Base-by-base conservation (phyloP, 495 filamentous ascomycete genomes). In the Trichoderma virens region DNA sequence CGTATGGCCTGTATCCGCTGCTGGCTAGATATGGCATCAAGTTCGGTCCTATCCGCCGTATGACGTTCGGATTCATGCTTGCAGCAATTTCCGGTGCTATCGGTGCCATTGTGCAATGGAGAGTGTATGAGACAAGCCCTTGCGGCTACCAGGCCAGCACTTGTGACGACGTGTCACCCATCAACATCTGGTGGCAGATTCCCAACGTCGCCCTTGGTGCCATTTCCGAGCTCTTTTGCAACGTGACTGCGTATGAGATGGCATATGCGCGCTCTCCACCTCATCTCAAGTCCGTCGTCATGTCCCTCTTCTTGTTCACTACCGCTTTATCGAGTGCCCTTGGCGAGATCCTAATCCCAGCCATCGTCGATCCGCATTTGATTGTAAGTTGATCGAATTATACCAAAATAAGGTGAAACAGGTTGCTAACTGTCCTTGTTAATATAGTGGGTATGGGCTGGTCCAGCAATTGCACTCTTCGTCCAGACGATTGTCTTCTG, bases 21-120 rank as follows among this genome's bases (percentile, higher is more conserved):
- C 75, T 93, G 13, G 84, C 87, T 61, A 85, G 80, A 41, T 67
- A 76, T n/a, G 82, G 84, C 3, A 76, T 91, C 74, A 80, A 85
- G 20, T 87, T 92, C 67, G 88, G 86, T 0, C 89, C 90, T 1
- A 76, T 93, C 67, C 90, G 87, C 75, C 84, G 85, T 25, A 92
- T 94, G 68, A 82, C 88, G 0, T 74, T 76, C 11, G 90, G 90
- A 3, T 92, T 90, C 73, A 74, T 82, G 30, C 72, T 83, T 25
- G 85, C 82, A 28, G 77, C 84, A 1, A 41, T 73, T 18, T 80
- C 85, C 35, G 91, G 91, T 87, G 72, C 88, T 60, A 83, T 79
- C 61, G 86, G 87, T 1, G 78, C 79, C 59, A 82, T 90, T 45
- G 81, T 85, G 45, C 88, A 92, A 70, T 72, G 84, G 70, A 87